A percentile compares a stretch with the other conserved stretches of the same genome.
Conservation (phyloP, 2,329 filamentous ascomycete species). For the Paraconiothyrium brasiliense region DNA sequence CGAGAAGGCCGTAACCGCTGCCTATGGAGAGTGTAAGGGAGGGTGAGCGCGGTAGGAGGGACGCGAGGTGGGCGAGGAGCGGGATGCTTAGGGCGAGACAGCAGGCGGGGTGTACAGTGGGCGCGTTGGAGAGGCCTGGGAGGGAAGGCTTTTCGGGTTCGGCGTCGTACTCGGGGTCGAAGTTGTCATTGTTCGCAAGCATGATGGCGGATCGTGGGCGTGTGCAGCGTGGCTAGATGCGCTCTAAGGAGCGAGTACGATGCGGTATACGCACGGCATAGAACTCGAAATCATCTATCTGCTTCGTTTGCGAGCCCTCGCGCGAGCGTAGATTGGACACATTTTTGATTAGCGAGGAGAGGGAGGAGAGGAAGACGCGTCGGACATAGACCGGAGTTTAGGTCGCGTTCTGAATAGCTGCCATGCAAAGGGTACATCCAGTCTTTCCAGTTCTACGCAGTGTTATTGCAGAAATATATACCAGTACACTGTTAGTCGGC, state of each 20-base stretch:
- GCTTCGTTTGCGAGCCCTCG: not conserved
- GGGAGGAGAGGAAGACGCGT: constrained; percentile 1
- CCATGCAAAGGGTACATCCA: not conserved
- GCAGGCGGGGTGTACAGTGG: constrained; percentile 41
- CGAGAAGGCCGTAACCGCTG: constrained; percentile 62
- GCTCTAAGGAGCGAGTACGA: too few relatives aligned
- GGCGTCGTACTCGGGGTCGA: constrained; percentile 16
- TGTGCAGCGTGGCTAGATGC: not conserved
- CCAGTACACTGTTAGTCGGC: too few relatives aligned
- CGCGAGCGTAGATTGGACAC: not conserved
- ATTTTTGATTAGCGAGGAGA: not conserved
- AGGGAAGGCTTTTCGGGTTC: not conserved
- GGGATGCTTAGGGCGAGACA: constrained; percentile 48
- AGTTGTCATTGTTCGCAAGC: constrained; percentile 7
- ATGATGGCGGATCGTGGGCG: not conserved
- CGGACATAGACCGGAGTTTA: constrained; percentile 9
- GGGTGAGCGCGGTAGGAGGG: constrained; percentile 35
- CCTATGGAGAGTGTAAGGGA: constrained; percentile 56
- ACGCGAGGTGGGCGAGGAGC: constrained; percentile 37
- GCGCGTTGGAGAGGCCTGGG: constrained; percentile 28
- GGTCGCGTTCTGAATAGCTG: not conserved
- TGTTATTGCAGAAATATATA: not conserved
- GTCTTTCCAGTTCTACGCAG: not conserved
- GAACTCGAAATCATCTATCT: too few relatives aligned
- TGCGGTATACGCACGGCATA: too few relatives aligned